Conservation (phyloP, 225 moss, liverwort and hornwort species). For the Climacium dendroides region DNA sequence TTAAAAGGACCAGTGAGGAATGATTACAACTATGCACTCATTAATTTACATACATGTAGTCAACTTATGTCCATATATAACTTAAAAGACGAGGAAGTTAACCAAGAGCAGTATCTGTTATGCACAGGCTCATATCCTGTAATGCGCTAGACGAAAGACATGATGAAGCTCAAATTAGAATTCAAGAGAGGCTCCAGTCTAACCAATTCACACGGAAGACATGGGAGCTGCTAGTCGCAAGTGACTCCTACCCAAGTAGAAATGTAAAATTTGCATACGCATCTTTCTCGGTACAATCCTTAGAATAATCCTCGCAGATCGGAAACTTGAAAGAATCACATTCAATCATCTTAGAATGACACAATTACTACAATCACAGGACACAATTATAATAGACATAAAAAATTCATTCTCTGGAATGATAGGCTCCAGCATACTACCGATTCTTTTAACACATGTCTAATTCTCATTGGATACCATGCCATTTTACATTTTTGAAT, state of each 20-base stretch:
- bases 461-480: not conserved
- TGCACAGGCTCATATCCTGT: not conserved
- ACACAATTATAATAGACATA: not conserved
- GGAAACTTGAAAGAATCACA: not conserved
- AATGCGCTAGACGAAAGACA: not conserved
- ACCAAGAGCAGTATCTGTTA: not conserved
- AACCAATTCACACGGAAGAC: not conserved
- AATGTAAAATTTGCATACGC: not conserved
- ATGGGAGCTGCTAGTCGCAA: not conserved
- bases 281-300: not conserved
- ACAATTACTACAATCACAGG: not conserved
- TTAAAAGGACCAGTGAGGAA: not conserved
- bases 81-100: not conserved
- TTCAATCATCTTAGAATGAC: not conserved
- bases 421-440: not conserved
- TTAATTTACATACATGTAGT: not conserved
- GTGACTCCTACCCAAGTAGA: not conserved
- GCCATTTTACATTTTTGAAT: too few species aligned
- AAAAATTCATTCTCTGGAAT: not conserved
- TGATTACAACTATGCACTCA: not conserved
- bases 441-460: not conserved
- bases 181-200: not conserved
- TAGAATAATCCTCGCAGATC: not conserved
- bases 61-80: not conserved
- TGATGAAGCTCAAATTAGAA: not conserved